A percentile compares a stretch with the other conserved stretches of the same genome.
These are phyloP conservation scores for Dysphania ambrosioides DNA, from an alignment of 148 eudicot species.

Conservation along the genomic window DNA sequence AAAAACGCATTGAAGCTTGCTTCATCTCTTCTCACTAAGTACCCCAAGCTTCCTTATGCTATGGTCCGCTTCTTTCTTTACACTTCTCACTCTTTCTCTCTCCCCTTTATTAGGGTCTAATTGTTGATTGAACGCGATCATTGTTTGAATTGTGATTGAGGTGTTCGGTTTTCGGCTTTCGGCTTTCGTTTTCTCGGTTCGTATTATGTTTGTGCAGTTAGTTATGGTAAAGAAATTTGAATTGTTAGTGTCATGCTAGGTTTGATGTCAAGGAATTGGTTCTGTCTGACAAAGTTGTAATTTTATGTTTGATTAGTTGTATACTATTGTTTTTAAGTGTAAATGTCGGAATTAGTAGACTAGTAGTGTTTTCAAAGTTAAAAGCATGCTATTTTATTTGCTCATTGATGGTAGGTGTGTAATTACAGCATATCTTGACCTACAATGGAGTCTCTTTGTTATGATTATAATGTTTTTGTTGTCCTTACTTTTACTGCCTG, in stretches of 20 bases:
- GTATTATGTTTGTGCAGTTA: neutral
- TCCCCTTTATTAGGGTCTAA: neutral
- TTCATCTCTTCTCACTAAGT: constrained; percentile 60
- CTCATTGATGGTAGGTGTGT: too few species aligned
- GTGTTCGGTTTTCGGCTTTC: too few species aligned
- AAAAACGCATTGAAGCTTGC: constrained; percentile 80
- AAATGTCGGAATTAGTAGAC: too few species aligned
- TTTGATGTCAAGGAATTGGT: neutral
- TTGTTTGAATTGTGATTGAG: neutral
- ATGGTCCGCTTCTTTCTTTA: constrained; percentile 43
- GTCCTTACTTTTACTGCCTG: neutral
- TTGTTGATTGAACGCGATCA: neutral
- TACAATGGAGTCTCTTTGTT: too few species aligned
- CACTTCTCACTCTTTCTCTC: too few species aligned
- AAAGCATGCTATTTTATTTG: too few species aligned
- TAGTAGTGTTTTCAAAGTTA: neutral
- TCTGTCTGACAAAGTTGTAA: neutral
- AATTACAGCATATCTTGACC: too few species aligned
- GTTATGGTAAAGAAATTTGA: neutral
- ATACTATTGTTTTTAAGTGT: neutral
- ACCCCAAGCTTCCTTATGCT: constrained; percentile 69
- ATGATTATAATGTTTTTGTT: too few species aligned
- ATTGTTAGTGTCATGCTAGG: neutral
- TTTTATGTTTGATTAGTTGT: neutral
- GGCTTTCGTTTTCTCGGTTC: neutral